Conservation (phyloP, 306 rosid species). For the Malus asiatica region DNA sequence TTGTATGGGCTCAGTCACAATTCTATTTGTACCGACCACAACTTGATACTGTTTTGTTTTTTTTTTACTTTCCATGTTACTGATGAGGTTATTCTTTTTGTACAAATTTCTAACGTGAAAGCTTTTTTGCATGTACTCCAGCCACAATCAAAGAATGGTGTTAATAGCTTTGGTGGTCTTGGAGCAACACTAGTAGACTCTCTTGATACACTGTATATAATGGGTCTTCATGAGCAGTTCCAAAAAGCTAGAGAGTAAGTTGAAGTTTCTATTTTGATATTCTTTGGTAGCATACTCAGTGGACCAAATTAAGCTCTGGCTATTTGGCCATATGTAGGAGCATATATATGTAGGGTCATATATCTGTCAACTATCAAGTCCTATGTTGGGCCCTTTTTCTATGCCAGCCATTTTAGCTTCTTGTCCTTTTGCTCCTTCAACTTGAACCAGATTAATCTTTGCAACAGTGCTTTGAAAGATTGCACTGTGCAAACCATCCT, state of each 20-base stretch:
- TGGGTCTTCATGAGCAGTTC: conserved; percentile 92
- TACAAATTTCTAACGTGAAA: conserved; percentile 17
- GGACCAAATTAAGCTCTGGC: neutral
- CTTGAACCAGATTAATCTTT: neutral
- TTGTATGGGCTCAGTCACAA: neutral
- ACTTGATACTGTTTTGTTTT: neutral
- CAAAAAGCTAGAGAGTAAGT: conserved; percentile 90
- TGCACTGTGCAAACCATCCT: conserved; percentile 3
- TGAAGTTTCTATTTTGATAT: conserved; percentile 9
- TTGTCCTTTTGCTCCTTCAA: neutral
- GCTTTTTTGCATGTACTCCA: conserved; percentile 34
- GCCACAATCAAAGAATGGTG: conserved; percentile 92
- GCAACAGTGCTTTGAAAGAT: neutral
- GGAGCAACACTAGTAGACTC: conserved; percentile 97
- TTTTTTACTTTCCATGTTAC: neutral
- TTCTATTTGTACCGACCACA: neutral
- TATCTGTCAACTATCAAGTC: neutral
- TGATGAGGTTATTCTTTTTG: neutral
- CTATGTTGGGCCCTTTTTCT: neutral
- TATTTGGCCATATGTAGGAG: neutral
- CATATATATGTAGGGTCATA: neutral
- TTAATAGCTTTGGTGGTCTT: conserved; percentile 97
- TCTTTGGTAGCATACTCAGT: neutral
- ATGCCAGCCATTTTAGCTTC: neutral
- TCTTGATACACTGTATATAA: conserved; percentile 86